A percentile compares a stretch with the other conserved stretches of the same genome.
Evolutionary conservation across 1,284 basidiomycete species (phyloP).

Genomic region (Sporisorium sorghi): DNA sequence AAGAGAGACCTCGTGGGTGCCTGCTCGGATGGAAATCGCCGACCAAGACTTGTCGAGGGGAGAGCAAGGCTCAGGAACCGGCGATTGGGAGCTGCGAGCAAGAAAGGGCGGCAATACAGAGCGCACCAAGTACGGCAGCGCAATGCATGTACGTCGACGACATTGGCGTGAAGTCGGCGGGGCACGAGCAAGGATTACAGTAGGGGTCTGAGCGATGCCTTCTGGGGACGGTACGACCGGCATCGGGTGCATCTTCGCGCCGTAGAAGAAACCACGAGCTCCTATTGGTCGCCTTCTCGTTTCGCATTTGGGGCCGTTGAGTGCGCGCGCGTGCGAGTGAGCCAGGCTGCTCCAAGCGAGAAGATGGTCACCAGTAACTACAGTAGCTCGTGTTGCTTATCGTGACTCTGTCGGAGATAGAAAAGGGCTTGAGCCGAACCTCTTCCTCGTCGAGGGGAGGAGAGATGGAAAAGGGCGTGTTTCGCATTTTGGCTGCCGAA

Average conservation of each 20-base stretch:
- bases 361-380: too few relatives aligned
- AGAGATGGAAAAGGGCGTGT: not conserved
- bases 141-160: conserved; percentile 19
- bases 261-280: not conserved
- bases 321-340: not conserved
- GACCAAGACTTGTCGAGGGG: not conserved
- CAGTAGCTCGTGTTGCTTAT: conserved; percentile 10
- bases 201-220: not conserved
- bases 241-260: not conserved
- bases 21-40: not conserved
- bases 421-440: conserved; percentile 22
- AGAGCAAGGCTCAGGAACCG: not conserved
- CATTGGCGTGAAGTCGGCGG: not conserved
- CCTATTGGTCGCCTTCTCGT: not conserved
- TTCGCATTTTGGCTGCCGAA: conserved; percentile 12
- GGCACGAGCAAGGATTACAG: too few relatives aligned
- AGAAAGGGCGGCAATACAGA: conserved; percentile 1
- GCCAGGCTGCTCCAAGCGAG: too few relatives aligned
- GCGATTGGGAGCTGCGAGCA: not conserved
- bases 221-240: not conserved
- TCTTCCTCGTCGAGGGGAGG: not conserved
- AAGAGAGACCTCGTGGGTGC: not conserved
- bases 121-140: not conserved
- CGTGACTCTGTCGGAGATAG: conserved; percentile 29
- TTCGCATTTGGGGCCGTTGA: not conserved